phyloP scores from a whole-genome alignment of 495 filamentous ascomycete genomes.

The Hamigera avellanea region DNA sequence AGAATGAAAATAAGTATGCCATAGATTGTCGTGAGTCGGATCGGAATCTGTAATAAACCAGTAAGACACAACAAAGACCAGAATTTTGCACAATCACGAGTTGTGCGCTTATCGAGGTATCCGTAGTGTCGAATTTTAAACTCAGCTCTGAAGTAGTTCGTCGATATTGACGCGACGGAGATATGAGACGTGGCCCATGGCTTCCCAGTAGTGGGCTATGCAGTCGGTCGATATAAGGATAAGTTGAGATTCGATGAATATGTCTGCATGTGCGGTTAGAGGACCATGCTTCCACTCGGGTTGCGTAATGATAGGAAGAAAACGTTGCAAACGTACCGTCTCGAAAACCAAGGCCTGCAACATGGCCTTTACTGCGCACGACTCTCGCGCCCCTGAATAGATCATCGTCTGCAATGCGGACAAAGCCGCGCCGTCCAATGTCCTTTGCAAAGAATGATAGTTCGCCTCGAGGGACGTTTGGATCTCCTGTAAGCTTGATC shows the following conservation, averaged over 20 bases:
- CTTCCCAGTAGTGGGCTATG: constrained; percentile 74
- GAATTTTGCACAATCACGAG: too few species aligned
- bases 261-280: too few species aligned
- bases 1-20: too few species aligned
- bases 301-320: neutral
- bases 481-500: constrained; percentile 84
- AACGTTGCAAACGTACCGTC: constrained; percentile 41
- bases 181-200: constrained; percentile 69
- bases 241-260: constrained; percentile 61
- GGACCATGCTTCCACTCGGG: neutral
- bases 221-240: constrained; percentile 66
- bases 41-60: too few species aligned
- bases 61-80: too few species aligned
- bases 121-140: too few species aligned
- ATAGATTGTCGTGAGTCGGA: too few species aligned
- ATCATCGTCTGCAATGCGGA: constrained; percentile 50
- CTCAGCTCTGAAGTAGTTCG: constrained; percentile 51
- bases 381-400: constrained; percentile 64
- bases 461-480: constrained; percentile 78
- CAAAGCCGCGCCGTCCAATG: constrained; percentile 49
- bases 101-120: too few species aligned
- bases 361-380: constrained; percentile 65
- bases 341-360: constrained; percentile 57
- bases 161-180: constrained; percentile 74
- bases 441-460: constrained; percentile 69